Base-by-base conservation (phyloP, 2,329 filamentous ascomycete genomes). In the Penicillium janthinellum region DNA sequence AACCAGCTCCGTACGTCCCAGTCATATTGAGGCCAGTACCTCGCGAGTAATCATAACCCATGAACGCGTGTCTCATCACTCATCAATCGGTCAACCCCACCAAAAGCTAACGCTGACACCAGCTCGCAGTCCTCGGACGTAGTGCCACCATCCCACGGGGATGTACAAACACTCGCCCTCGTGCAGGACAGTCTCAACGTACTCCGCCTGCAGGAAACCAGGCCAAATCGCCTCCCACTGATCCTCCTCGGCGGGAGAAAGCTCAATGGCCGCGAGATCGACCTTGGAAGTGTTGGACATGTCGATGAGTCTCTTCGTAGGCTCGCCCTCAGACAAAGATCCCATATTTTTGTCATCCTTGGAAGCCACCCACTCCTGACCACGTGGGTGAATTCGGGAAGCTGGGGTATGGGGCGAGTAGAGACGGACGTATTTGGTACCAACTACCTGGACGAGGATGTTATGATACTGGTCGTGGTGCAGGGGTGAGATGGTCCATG, bases 61-160 rank as follows among this genome's bases (percentile, higher is more conserved):
- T 56, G 10, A 42, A 50, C 17, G 17, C 47, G 41, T 56, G 25
- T 14, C 25, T 50, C 47, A 17, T 35, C 11, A 12, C 17, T 22
- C 5, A 28, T 14, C 20, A 31, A 31, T 14, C 39, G 20, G 34
- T 75, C 70, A 84, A 63, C 90, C 90, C 90, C 91, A 99, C 95
- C 95, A 99, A 72, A 97, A 98, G 72, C 92, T 97, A 12, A 98
- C 92, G 67, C 93, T 97, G 71, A 96, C 93, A 71, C 94, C 96
- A 20, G 91, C 86, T 58, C 87, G 92, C 70, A 98, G 73, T 52
- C 92, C 92, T 60, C 90, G 83, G 3, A 98, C 91, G 75, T 97
- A 98, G 80, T 99, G 95, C 95, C 95, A 99, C 94, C 95, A 99
- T 0, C 94, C 95, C 5, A 91, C 83, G 0, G 95, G 95, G 55